These are phyloP conservation scores for Gymnopilus junonius DNA, from an alignment of 768 basidiomycete species.

Conservation along the genomic window DNA sequence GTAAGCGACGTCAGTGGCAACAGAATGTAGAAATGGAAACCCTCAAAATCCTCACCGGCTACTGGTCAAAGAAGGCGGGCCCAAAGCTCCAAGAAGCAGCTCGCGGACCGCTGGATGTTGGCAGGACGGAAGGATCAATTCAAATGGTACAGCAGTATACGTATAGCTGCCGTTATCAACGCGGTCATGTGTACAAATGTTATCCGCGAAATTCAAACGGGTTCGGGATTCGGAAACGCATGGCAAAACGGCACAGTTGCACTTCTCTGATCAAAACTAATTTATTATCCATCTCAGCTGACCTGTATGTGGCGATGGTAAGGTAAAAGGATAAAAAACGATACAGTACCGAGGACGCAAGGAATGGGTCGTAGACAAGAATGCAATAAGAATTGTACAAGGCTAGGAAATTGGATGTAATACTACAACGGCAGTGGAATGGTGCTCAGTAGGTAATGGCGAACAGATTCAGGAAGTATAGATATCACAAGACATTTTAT, in stretches of 20 bases:
- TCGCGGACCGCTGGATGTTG: slow-evolving; percentile 5
- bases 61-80: background rate
- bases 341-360: slow-evolving; percentile 1
- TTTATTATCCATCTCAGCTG: background rate
- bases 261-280: background rate
- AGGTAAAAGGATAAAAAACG: background rate
- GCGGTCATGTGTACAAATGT: background rate
- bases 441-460: background rate
- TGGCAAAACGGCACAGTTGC: background rate
- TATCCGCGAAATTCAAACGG: too few species aligned
- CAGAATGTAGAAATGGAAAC: background rate
- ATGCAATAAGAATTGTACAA: background rate
- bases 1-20: background rate
- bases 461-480: background rate
- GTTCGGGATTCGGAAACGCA: too few species aligned
- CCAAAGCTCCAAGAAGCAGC: background rate
- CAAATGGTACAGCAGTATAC: too few species aligned
- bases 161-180: background rate
- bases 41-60: background rate
- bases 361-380: background rate
- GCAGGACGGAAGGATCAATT: too few species aligned
- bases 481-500: background rate
- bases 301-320: background rate
- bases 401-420: background rate
- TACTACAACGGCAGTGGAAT: background rate